Conservation (phyloP, 257 asterid species). For the Ilex aquifolium region DNA sequence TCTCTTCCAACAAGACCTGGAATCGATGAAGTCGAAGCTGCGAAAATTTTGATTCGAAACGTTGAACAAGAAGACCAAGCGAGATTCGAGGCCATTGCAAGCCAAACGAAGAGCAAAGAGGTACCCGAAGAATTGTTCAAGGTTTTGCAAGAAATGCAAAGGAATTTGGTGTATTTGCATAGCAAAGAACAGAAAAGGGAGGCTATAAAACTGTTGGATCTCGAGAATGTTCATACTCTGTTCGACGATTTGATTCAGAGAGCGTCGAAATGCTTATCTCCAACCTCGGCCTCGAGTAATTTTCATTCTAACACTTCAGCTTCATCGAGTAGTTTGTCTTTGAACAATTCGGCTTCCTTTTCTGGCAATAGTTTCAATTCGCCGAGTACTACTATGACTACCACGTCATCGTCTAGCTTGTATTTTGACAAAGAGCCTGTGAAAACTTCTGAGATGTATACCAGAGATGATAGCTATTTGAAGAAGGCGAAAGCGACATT, state of each 20-base stretch:
- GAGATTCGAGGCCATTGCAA: constrained; percentile 49
- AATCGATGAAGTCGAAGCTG: constrained; percentile 81
- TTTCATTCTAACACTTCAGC: constrained; percentile 10
- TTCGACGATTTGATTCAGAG: constrained; percentile 86
- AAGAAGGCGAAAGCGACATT: constrained; percentile 46
- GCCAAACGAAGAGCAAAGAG: constrained; percentile 53
- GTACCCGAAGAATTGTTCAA: constrained; percentile 74
- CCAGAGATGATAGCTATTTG: constrained; percentile 65
- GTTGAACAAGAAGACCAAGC: constrained; percentile 72
- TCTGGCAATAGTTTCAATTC: constrained; percentile 38
- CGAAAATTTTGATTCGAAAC: constrained; percentile 47
- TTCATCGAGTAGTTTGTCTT: constrained; percentile 26
- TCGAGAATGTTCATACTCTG: constrained; percentile 49
- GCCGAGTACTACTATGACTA: constrained; percentile 16
- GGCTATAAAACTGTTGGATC: constrained; percentile 70
- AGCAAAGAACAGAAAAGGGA: constrained; percentile 70
- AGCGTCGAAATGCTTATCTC: constrained; percentile 64
- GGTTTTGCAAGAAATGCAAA: constrained; percentile 71
- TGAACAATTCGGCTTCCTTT: constrained; percentile 26
- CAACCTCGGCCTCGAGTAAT: constrained; percentile 21
- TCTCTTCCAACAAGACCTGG: constrained; percentile 72
- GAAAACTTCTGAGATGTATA: constrained; percentile 35
- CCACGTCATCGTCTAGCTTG: constrained; percentile 27
- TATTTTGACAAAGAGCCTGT: constrained; percentile 35
- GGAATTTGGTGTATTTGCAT: constrained; percentile 41